A percentile compares a stretch with the other conserved stretches of the same genome.
Evolutionary conservation across 768 basidiomycete genomes (phyloP).

Genomic region (Polyporus arcularius): DNA sequence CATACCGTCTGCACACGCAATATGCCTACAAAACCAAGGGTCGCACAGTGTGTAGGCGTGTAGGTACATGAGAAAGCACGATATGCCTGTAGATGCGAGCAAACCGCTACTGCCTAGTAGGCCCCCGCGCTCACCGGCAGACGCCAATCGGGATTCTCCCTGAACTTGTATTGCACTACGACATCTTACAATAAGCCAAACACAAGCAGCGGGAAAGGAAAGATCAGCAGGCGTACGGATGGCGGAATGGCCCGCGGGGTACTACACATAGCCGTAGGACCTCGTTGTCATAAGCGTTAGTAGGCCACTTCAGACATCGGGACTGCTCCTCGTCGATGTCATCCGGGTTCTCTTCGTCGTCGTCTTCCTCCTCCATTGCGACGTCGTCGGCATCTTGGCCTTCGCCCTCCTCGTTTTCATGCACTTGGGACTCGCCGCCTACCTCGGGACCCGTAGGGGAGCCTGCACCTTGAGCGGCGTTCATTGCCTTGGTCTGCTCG

Average conservation of each 20-base stretch:
- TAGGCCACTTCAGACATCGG: slow-evolving; percentile 30
- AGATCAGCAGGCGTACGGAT: slow-evolving; percentile 30
- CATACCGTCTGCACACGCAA: too few relatives aligned
- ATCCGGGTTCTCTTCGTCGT: slow-evolving; percentile 20
- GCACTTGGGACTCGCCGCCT: background rate
- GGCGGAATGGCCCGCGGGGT: slow-evolving; percentile 36
- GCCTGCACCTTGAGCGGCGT: background rate
- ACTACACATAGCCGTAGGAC: slow-evolving; percentile 36
- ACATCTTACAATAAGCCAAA: background rate
- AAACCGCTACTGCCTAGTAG: too few relatives aligned
- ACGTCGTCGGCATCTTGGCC: slow-evolving; percentile 7
- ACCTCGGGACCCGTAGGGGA: background rate
- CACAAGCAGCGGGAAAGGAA: background rate
- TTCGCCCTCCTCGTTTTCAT: too few relatives aligned
- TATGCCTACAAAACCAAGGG: too few relatives aligned
- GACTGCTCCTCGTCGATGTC: slow-evolving; percentile 1
- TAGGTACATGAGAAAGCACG: slow-evolving; percentile 24
- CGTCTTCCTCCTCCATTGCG: slow-evolving; percentile 13
- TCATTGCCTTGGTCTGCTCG: background rate
- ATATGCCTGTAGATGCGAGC: too few relatives aligned
- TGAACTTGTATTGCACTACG: background rate
- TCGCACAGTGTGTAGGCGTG: slow-evolving; percentile 61
- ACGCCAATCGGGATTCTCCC: background rate
- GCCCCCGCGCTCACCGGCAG: too few relatives aligned
- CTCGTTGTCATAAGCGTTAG: slow-evolving; percentile 22